Conservation (phyloP, 2,329 filamentous ascomycete genomes). For the Apiospora phragmitis region DNA sequence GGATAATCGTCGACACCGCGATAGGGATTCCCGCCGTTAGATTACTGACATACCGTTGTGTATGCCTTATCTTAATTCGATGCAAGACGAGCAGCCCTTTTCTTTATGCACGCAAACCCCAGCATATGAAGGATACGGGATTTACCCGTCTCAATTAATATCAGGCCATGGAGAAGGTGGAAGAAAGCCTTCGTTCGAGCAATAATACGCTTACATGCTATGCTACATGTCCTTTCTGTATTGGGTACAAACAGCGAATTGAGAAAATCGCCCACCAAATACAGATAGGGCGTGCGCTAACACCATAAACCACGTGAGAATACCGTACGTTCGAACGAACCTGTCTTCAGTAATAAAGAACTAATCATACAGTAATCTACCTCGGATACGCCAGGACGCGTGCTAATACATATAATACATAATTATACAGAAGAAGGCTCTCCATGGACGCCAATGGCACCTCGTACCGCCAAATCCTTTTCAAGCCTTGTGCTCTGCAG, state of each 20-base stretch:
- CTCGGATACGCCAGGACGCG: not conserved
- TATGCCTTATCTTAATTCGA: not conserved
- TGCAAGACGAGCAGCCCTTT: not conserved
- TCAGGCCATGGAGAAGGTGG: not conserved
- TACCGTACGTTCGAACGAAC: not conserved
- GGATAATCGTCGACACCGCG: constrained; percentile 23
- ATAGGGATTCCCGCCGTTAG: constrained; percentile 21
- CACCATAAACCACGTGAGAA: not conserved
- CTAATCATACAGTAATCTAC: not conserved
- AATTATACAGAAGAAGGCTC: not conserved
- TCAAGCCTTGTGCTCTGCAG: not conserved
- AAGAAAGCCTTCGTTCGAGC: not conserved
- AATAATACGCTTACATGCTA: not conserved
- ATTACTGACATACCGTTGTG: not conserved
- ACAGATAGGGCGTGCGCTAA: not conserved
- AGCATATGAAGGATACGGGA: not conserved
- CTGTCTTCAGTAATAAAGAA: not conserved
- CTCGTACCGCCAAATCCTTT: not conserved
- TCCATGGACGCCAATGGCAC: not conserved
- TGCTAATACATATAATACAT: not conserved
- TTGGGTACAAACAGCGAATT: not conserved
- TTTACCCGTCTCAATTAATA: not conserved
- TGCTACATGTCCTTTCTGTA: not conserved
- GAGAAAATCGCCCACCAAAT: not conserved
- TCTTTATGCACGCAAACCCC: not conserved